phyloP scores from a whole-genome alignment of 495 filamentous ascomycete species.

The Neurospora sublineolata region DNA sequence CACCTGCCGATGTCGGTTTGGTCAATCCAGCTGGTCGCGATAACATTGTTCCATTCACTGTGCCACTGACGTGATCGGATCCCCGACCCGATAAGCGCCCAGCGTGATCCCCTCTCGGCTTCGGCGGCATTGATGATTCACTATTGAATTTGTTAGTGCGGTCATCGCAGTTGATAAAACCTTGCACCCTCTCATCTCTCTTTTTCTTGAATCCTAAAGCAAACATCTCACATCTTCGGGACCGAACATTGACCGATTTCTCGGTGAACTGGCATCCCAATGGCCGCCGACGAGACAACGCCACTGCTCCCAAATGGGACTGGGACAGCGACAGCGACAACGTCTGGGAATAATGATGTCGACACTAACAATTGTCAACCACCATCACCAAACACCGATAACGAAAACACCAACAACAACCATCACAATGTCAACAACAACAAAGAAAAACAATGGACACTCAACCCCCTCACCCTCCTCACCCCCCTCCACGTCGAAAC shows the following conservation, averaged over 20 bases:
- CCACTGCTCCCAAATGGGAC: neutral
- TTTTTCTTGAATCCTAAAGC: neutral
- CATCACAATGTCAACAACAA: neutral
- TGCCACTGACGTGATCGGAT: neutral
- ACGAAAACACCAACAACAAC: neutral
- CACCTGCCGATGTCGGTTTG: neutral
- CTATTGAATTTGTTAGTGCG: neutral
- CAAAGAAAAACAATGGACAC: neutral
- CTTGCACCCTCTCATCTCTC: neutral
- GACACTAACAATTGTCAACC: neutral
- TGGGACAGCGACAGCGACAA: neutral
- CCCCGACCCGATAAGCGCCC: neutral
- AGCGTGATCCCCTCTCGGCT: neutral
- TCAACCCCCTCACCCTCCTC: neutral
- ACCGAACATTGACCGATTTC: neutral
- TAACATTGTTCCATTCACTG: neutral
- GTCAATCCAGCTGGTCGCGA: neutral
- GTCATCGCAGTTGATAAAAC: neutral
- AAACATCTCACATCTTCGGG: neutral
- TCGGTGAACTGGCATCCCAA: neutral
- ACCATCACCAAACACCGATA: neutral
- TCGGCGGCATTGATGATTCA: neutral
- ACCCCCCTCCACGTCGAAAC: conserved; percentile 19
- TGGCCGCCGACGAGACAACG: conserved; percentile 2
- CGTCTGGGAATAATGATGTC: neutral